These are phyloP conservation scores for Chytriomyces sp. DNA, from an alignment of 192 early-diverging fungal species.

Conservation along the genomic window DNA sequence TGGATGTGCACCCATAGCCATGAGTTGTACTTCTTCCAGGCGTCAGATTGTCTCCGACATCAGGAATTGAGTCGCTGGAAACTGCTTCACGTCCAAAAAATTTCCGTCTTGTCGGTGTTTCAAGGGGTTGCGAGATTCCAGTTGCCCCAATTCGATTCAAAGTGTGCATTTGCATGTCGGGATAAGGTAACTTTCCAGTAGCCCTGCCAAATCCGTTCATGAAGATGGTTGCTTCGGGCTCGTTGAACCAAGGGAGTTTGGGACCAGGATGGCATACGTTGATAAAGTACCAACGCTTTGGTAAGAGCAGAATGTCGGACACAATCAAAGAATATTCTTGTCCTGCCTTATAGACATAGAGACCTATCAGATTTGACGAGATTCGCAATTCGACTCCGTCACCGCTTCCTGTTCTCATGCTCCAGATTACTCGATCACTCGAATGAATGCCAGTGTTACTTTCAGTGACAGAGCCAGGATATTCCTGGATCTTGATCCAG, in stretches of 20 bases:
- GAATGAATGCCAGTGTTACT: neutral
- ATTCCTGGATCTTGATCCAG: constrained; percentile 43
- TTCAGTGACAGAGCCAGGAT: neutral
- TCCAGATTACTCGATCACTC: neutral
- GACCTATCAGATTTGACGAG: constrained; percentile 1
- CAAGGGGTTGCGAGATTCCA: neutral
- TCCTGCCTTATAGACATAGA: constrained; percentile 14
- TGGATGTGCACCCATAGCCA: neutral
- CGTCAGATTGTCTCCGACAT: constrained; percentile 11
- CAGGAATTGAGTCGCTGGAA: constrained; percentile 21
- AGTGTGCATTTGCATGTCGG: constrained; percentile 27
- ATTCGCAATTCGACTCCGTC: constrained; percentile 33
- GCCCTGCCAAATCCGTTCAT: constrained; percentile 33
- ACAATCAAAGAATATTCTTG: constrained; percentile 8
- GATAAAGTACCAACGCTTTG: constrained; percentile 44
- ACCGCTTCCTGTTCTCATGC: constrained; percentile 25
- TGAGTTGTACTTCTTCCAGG: neutral
- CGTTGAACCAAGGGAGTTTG: constrained; percentile 39
- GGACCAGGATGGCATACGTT: constrained; percentile 36
- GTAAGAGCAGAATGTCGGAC: constrained; percentile 1
- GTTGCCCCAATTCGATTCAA: constrained; percentile 33
- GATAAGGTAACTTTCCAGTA: constrained; percentile 41
- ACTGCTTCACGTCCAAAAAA: neutral
- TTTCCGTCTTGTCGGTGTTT: neutral
- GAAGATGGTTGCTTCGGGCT: constrained; percentile 29